Evolutionary conservation across 1,139 yeast genomes (phyloP).

Genomic region (Wickerhamiella pararugosa): DNA sequence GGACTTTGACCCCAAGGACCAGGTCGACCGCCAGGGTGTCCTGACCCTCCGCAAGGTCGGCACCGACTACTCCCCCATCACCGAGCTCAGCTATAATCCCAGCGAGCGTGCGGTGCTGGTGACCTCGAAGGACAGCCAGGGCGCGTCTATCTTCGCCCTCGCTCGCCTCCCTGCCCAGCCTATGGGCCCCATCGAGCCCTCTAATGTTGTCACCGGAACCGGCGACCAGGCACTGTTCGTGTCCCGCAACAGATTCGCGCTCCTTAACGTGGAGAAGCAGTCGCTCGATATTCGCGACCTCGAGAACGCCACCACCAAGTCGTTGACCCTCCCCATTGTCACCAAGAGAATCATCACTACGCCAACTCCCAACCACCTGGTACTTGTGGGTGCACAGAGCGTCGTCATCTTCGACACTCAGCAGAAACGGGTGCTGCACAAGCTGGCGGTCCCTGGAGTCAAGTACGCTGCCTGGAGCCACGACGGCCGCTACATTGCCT

Average conservation of each 20-base stretch:
- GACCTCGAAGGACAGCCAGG: constrained; percentile 56
- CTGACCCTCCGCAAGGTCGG: constrained; percentile 75
- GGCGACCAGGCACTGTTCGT: constrained; percentile 82
- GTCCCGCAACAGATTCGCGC: constrained; percentile 87
- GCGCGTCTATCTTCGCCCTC: constrained; percentile 44
- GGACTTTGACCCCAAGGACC: constrained; percentile 48
- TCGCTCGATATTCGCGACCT: constrained; percentile 71
- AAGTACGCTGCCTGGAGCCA: constrained; percentile 83
- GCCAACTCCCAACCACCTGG: constrained; percentile 68
- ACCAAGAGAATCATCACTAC: constrained; percentile 63
- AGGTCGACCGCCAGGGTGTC: constrained; percentile 35
- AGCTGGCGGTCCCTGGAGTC: constrained; percentile 58
- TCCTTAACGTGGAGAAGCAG: constrained; percentile 49
- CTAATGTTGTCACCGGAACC: constrained; percentile 60
- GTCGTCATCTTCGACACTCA: constrained; percentile 85
- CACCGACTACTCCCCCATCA: constrained; percentile 71
- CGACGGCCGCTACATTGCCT: constrained; percentile 78
- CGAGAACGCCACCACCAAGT: constrained; percentile 65
- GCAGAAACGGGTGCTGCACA: constrained; percentile 67
- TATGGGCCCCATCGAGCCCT: constrained; percentile 76
- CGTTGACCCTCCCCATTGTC: constrained; percentile 57
- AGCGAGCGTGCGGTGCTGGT: constrained; percentile 78
- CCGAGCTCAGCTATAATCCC: constrained; percentile 80
- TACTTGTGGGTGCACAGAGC: constrained; percentile 54
- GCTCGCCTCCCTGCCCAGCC: constrained; percentile 72